Base-by-base conservation (phyloP, 1,284 basidiomycete genomes). In the Rhodofomes roseus region DNA sequence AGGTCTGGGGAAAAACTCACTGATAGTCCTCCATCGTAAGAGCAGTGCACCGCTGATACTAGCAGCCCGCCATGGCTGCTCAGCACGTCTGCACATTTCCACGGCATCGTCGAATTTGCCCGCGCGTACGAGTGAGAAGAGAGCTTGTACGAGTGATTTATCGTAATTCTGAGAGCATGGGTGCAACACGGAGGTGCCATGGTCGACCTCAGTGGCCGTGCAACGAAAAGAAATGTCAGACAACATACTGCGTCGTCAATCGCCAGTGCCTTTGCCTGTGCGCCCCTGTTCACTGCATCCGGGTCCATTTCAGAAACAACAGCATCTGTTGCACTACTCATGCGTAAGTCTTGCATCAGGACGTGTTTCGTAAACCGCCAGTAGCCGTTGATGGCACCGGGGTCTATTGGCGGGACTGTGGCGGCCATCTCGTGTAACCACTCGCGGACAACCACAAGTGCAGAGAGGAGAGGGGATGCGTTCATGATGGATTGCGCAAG, bases 61-160 rank as follows among this genome's bases (percentile, higher is more conserved):
- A 0, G 93, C 93, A 0, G 93, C 93, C 31, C 94, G 82, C 96
- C 96, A 98, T 2, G 93, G 89, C 66, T 96, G 92, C 62, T 94
- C 89, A 0, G 92, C 89, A 67, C 87, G 87, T 63, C 88, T 78
- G 70, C 93, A 96, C 14, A 96, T 76, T 41, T 92, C 89, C 9
- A 96, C 79, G 0, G 95, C 96, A 20, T 91, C 86, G 29, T 90
- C 90, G 20, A 97, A 74, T 63, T 89, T 80, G 18, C 96, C 96
- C 4, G 90, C 86, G 36, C 94, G 84, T 8, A 95, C 78, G 65
- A 89, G 89, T 37, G 86, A 83, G 73, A 92, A 95, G 18, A 96
- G 71, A 0, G 88, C 84, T 59, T 92, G 86, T 0, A 84, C 74
- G 18, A 96, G 74, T 14, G 82, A 82, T 69, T 89, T 92, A 70